These are phyloP conservation scores for Penicillium turbatum DNA, from an alignment of 495 filamentous ascomycete species.

Conservation along the genomic window DNA sequence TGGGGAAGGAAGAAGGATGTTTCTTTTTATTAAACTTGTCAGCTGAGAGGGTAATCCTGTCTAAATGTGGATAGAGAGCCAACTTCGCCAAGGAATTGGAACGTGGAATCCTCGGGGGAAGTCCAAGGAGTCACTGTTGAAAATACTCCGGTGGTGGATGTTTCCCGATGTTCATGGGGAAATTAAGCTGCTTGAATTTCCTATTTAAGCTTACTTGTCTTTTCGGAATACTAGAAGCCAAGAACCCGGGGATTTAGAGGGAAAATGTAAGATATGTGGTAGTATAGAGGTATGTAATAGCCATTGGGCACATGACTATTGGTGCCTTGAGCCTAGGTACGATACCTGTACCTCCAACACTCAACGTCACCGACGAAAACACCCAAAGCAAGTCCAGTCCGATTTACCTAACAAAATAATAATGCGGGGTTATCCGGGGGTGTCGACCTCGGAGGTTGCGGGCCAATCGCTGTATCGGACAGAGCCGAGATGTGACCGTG, in stretches of 20 bases:
- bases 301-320: background rate
- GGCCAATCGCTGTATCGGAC: slow-evolving; percentile 32
- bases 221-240: background rate
- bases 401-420: slow-evolving; percentile 25
- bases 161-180: background rate
- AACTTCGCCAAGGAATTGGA: background rate
- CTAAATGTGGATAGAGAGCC: slow-evolving; percentile 1
- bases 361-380: too few relatives aligned
- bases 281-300: background rate
- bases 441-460: slow-evolving; percentile 33
- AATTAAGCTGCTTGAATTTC: slow-evolving; percentile 9
- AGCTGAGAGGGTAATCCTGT: slow-evolving; percentile 2
- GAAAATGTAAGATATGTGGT: background rate
- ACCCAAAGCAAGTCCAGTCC: background rate
- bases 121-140: too few relatives aligned
- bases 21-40: slow-evolving; percentile 7
- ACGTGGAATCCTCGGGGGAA: background rate
- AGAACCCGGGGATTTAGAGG: background rate
- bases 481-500: slow-evolving; percentile 22
- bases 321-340: background rate
- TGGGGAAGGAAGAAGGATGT: slow-evolving; percentile 1
- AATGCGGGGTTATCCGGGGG: slow-evolving; percentile 35
- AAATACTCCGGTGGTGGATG: too few relatives aligned
- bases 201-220: slow-evolving; percentile 1
- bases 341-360: background rate